A percentile compares a stretch with the other conserved stretches of the same genome.
phyloP scores from a whole-genome alignment of 2,329 filamentous ascomycete genomes.

The Coniochaeta ligniaria region DNA sequence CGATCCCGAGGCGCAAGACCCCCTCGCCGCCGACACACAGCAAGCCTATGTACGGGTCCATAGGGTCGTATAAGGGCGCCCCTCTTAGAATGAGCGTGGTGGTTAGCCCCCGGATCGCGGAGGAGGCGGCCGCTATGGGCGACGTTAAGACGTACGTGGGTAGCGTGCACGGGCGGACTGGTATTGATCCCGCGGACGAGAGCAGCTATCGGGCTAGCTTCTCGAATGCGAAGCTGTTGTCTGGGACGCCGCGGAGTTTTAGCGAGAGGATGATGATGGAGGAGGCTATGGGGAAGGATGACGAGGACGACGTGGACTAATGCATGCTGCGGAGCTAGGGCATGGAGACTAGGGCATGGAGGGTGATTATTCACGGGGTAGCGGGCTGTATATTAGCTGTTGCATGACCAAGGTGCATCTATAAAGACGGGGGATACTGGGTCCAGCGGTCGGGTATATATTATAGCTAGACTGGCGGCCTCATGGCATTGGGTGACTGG shows the following conservation, averaged over 20 bases:
- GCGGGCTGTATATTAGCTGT: background rate
- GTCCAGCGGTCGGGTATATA: background rate
- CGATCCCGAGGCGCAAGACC: background rate
- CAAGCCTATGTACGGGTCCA: conserved; percentile 13
- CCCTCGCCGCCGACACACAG: conserved; percentile 1
- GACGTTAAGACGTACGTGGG: conserved; percentile 31
- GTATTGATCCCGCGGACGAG: conserved; percentile 17
- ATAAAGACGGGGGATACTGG: background rate
- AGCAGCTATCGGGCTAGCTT: conserved; percentile 21
- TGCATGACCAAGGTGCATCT: background rate
- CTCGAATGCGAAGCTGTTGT: conserved; percentile 5
- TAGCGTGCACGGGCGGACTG: conserved; percentile 25
- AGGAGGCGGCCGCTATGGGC: conserved; percentile 28
- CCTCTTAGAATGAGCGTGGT: conserved; percentile 29
- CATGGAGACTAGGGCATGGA: background rate
- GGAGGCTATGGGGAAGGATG: conserved; percentile 5
- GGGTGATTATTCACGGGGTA: background rate
- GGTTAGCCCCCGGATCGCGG: conserved; percentile 26
- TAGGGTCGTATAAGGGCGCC: conserved; percentile 32
- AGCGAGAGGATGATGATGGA: conserved; percentile 23
- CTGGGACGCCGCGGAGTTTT: conserved; percentile 20
- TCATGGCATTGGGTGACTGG: background rate
- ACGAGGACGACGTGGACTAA: background rate
- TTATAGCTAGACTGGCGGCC: background rate
- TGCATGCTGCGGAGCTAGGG: background rate